These are phyloP conservation scores for Veloboletus limbatus DNA, from an alignment of 1,284 basidiomycete genomes.

Conservation along the genomic window DNA sequence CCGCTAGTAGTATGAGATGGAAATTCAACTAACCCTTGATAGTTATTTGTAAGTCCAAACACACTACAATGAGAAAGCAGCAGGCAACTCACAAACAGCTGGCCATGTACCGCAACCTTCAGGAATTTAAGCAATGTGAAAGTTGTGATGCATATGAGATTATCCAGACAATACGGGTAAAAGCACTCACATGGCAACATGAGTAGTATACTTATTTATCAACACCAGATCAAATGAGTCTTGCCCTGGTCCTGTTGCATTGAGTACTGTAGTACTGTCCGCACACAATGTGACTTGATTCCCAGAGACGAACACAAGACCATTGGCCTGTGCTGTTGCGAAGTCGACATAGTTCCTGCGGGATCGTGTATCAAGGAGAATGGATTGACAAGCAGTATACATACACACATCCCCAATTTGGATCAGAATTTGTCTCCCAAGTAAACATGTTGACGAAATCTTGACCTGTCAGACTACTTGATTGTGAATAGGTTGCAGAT, in stretches of 20 bases:
- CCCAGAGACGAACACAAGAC: conserved; percentile 15
- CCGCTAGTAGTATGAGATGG: not conserved
- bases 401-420: conserved; percentile 22
- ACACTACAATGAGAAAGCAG: not conserved
- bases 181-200: conserved; percentile 33
- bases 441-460: conserved; percentile 17
- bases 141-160: conserved; percentile 18
- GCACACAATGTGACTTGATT: conserved; percentile 19
- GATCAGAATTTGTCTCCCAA: conserved; percentile 12
- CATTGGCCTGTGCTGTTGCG: conserved; percentile 11
- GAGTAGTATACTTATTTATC: conserved; percentile 30
- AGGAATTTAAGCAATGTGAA: conserved; percentile 39
- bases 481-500: conserved; percentile 13
- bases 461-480: conserved; percentile 15
- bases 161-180: not conserved
- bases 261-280: conserved; percentile 17
- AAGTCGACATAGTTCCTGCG: conserved; percentile 17
- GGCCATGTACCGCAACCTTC: conserved; percentile 41
- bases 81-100: conserved; percentile 27
- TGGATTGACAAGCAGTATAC: not conserved
- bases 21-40: conserved; percentile 22
- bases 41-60: not conserved
- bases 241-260: conserved; percentile 33
- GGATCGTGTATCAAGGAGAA: not conserved
- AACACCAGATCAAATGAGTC: conserved; percentile 37